Base-by-base conservation (phyloP, 495 filamentous ascomycete species). In the Aspergillus taichungensis region DNA sequence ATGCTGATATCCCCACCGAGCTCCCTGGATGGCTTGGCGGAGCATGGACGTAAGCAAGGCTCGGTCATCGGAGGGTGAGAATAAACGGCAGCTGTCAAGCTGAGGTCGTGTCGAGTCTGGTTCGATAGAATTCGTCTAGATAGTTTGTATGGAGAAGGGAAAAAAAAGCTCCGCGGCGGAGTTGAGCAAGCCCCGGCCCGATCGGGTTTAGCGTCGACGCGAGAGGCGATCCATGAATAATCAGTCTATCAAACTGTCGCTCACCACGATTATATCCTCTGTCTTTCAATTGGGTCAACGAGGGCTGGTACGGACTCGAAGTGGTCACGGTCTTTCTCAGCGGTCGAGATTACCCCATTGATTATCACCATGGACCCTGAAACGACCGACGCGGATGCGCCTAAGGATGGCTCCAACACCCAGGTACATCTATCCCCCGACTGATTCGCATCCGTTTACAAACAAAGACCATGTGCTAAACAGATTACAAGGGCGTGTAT, bases 401-500 rank as follows among this genome's bases (percentile, higher is more conserved):
- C 61, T 12, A 59, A 56, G 34, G 60, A 62, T 53, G 54, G 51
- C 49, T 62, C 67, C 33, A 73, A 75, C 37, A 72, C 71, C 34
- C 69, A 75, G 62, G 77, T 80, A 64, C 27, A 47, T 56, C 18
- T 11, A 11, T 29, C 14, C 8, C 8, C 27, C 12, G 10, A 13
- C 8, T 18, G 9, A 1, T 3, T 10, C 33, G 24, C 28, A 10
- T 38, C 18, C 6, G 27, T 3, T 6, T 8, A 30, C 13, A n/a
- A 18, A 43, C 33, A 14, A 12, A 13, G 27, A 24, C n/a, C 32
- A 35, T 13, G 34, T 50, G 12, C 38, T 51, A 59, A 46, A 59
- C 50, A 30, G 29, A 41, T 41, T 45, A 2, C 24, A 43, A 90
- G 84, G 76, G 73, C 30, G 79, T 84, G 42, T 89, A 86, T 59